A percentile compares a stretch with the other conserved stretches of the same genome.
phyloP scores from a whole-genome alignment of 768 basidiomycete species.

The Guyanaporus albipodus region DNA sequence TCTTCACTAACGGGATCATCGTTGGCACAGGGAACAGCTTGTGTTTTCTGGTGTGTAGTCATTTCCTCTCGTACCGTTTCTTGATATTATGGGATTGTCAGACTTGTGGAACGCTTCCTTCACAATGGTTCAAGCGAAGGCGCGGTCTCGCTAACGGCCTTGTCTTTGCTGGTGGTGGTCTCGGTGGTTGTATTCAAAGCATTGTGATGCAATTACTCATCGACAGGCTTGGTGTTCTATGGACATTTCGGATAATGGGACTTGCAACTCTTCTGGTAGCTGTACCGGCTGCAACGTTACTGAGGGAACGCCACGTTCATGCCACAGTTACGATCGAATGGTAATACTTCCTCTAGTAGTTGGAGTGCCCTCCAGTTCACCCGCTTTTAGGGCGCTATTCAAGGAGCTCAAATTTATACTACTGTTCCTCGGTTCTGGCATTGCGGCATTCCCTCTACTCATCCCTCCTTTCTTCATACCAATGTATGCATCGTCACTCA shows the following conservation, averaged over 20 bases:
- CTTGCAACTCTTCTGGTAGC: slow-evolving; percentile 23
- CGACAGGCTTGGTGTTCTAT: slow-evolving; percentile 24
- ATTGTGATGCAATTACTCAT: slow-evolving; percentile 28
- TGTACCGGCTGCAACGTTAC: slow-evolving; percentile 27
- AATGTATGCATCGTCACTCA: slow-evolving; percentile 18
- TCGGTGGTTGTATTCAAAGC: slow-evolving; percentile 32
- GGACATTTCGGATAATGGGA: slow-evolving; percentile 34
- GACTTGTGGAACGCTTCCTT: slow-evolving; percentile 32
- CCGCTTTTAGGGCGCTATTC: slow-evolving; percentile 17
- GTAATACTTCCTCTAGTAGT: slow-evolving; percentile 5
- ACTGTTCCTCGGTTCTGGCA: slow-evolving; percentile 31
- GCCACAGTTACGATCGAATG: slow-evolving; percentile 21
- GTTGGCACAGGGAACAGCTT: slow-evolving; percentile 28
- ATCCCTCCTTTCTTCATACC: slow-evolving; percentile 36
- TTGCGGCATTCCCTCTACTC: slow-evolving; percentile 35
- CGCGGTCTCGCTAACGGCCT: slow-evolving; percentile 34
- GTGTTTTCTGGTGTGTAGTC: slow-evolving; percentile 20
- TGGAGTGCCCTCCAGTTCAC: neutral
- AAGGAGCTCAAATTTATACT: slow-evolving; percentile 4
- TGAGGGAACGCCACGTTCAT: slow-evolving; percentile 22
- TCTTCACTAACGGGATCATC: slow-evolving; percentile 30
- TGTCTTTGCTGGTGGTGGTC: slow-evolving; percentile 31
- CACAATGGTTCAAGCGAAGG: slow-evolving; percentile 33
- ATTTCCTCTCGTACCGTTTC: neutral
- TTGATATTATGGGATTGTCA: neutral